Base-by-base conservation (phyloP, 2,329 filamentous ascomycete species). In the Fusarium sp. region DNA sequence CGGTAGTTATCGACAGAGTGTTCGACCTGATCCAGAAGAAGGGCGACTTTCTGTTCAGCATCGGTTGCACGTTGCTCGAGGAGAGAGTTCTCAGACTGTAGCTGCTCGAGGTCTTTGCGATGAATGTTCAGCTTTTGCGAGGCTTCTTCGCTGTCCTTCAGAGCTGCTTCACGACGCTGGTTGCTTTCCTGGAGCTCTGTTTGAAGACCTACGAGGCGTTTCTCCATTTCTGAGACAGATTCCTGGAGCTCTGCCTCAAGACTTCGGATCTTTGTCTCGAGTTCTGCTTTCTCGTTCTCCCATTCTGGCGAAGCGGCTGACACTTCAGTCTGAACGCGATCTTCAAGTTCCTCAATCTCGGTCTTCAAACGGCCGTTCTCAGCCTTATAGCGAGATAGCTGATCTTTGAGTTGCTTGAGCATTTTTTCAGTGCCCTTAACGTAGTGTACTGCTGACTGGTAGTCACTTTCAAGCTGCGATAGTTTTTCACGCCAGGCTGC, bases 361-460 rank as follows among this genome's bases (percentile, higher is more conserved):
- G 89, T 87, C 79, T 96, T 94, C 40, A 99, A 84, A 63, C 92
- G 92, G 19, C 86, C 84, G 75, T 98, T 98, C 65, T 96, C 92
- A 14, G 89, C 82, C 85, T 98, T 98, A 82, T 97, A 96, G 60
- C 94, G 93, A 56, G 92, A 87, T n/a, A 99, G 85, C 81, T 99
- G 96, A 75, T 98, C 94, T 83, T 98, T 98, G 86, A 99, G 95
- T 80, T 97, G 95, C 80, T 96, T 94, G 49, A 99, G 88, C 94
- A 99, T 98, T 87, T 98, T 98, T 81, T 99, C 96, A 2, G 96
- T 98, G 61, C 96, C 96, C 80, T 97, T 97, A 72, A 99, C 93
- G 76, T 99, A 99, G 80, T 98, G 96, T 50, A 98, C 94, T 17
- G 96, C 95, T 42, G 96, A 97, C 80, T 98, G 94, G 78, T 99